Evolutionary conservation across 2,329 filamentous ascomycete genomes (phyloP).

Genomic region (Thielaviopsis ethacetica): DNA sequence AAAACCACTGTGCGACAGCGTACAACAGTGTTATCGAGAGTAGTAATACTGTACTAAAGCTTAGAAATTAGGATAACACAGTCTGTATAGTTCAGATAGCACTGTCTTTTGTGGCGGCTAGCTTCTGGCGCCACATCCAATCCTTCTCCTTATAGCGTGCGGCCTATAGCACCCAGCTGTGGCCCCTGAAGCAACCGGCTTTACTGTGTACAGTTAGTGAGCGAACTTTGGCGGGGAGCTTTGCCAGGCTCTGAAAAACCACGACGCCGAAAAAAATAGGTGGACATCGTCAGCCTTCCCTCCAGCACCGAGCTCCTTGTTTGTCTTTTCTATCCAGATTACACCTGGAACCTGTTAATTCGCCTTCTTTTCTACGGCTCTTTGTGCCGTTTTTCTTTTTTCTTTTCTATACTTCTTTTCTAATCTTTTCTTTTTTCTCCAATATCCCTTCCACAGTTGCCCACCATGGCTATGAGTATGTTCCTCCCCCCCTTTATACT

Average conservation of each 20-base stretch:
- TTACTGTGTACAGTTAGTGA: neutral
- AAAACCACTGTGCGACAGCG: neutral
- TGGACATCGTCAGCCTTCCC: constrained; percentile 12
- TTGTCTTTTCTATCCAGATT: constrained; percentile 1
- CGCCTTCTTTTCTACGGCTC: constrained; percentile 1
- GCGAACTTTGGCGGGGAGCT: constrained; percentile 9
- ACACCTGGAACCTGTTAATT: constrained; percentile 3
- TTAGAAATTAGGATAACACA: neutral
- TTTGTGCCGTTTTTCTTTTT: constrained; percentile 1
- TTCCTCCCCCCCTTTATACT: constrained; percentile 10
- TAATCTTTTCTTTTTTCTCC: constrained; percentile 1
- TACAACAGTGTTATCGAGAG: neutral
- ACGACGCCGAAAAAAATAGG: constrained; percentile 11
- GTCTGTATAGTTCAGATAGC: neutral
- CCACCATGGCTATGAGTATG: constrained; percentile 26
- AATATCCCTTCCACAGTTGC: constrained; percentile 10
- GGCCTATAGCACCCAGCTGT: neutral
- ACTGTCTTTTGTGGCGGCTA: neutral
- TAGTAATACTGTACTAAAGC: neutral
- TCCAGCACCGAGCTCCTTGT: constrained; percentile 1
- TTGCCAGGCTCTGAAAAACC: constrained; percentile 11
- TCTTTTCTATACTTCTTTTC: constrained; percentile 1
- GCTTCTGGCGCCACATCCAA: neutral
- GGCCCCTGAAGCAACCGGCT: constrained; percentile 1
- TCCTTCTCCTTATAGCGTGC: neutral